Base-by-base conservation (phyloP, 2,329 filamentous ascomycete genomes). In the Colletotrichum sp. region DNA sequence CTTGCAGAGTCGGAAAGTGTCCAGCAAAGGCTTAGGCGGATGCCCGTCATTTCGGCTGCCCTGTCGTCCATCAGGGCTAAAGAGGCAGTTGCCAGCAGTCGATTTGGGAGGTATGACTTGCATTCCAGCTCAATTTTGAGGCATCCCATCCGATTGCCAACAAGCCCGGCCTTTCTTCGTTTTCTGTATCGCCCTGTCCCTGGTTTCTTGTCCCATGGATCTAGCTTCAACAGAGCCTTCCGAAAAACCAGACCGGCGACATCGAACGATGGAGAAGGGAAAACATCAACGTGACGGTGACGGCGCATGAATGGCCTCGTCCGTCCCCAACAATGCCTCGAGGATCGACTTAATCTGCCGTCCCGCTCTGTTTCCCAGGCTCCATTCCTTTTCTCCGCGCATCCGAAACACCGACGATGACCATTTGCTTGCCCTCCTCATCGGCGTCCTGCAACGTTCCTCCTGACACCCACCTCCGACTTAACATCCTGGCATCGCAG, bases 161-260 rank as follows among this genome's bases (percentile, higher is more conserved):
- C 18, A 48, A 48, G 39, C 39, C 18, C 18, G 39, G 28, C 28
- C 9, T 61, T 27, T 25, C 22, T 65, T 65, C 28, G 22, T 65
- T 48, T 27, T 28, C 36, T 8, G 22, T 65, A 28, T 25, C 25
- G 13, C 16, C 36, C 32, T 39, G 15, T 70, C 15, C n/a, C 36
- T 70, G 58, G 43, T 62, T 70, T 64, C 18, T 64, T 56, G 10
- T 62, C 28, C 25, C 71, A 58, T 34, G 71, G 60, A 58, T 60
- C 39, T 48, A 12, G 43, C 71, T 39, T 34, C 67, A 48, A 62
- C 55, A 43, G 72, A 75, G 72, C 68, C 72, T 75, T 69, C 67
- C 62, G 66, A 55, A 66, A 61, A 72, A 62, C n/a, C 55, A 67
- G 67, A 68, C 8, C 5, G 39, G 39, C 18, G 62, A 75, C 68